Evolutionary conservation across 768 basidiomycete genomes (phyloP), one percentile per base, ranked within the genome.

Genomic region (Auriculariales sp.): DNA sequence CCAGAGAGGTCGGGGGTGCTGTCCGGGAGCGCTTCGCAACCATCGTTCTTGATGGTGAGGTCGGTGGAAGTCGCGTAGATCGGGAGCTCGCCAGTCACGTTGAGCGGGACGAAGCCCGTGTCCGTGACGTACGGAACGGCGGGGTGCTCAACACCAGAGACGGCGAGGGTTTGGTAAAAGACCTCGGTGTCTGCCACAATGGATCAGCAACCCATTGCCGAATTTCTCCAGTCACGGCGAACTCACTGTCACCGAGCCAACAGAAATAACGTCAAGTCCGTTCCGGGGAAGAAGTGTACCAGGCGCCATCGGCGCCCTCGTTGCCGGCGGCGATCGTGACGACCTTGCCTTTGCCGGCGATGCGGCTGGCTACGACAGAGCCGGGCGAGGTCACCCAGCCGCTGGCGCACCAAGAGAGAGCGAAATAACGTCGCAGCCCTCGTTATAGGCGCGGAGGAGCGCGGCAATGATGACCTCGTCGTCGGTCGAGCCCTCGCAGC

Each of bases 281-380:
- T 52, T 1, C 56, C 62, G 68, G 15, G 56, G 49, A 31, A 55
- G 53, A 45, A n/a, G 61, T 55, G 59, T 62, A 67, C 58, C 63
- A 66, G 7, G 61, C 55, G 17, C 67, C 67, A 31, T 61, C 55
- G 9, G 58, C 53, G 4, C 61, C 63, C 14, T 55, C 55, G 52
- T 68, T 70, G 3, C 67, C 67, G 0, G 63, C 62, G 19, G 64
- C 56, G 14, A 61, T 57, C 12, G 56, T 57, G 39, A 66, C 59
- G 49, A 62, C 54, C 12, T 59, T 57, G 15, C 66, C 66, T 25
- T 51, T 51, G 9, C 54, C 52, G 19, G 59, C 61, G 17, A 67
- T 52, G 35, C 62, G 53, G 46, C 58, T 58, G 4, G 63, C 62
- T 14, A 67, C 52, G n/a, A 65, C 64, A 31, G 60, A 42, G 19